phyloP scores from a whole-genome alignment of 2,329 filamentous ascomycete species.

The Hypoxylon sp. region DNA sequence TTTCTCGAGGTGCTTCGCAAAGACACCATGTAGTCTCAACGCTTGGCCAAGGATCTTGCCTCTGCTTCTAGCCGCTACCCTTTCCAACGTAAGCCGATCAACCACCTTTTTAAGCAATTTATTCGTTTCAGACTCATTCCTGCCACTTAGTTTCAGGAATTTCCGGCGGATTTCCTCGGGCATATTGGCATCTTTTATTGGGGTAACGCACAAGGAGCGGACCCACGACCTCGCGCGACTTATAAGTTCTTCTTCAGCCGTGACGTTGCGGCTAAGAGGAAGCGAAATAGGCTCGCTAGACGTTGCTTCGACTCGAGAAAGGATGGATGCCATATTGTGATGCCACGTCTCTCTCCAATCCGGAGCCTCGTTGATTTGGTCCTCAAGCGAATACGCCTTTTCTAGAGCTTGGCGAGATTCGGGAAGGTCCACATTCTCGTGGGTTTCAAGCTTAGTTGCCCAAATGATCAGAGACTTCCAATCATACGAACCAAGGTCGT shows the following conservation, averaged over 20 bases:
- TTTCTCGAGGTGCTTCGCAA: constrained; percentile 69
- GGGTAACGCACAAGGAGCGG: constrained; percentile 69
- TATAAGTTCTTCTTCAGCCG: constrained; percentile 52
- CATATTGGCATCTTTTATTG: constrained; percentile 53
- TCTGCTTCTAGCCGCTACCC: constrained; percentile 72
- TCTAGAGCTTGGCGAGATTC: constrained; percentile 60
- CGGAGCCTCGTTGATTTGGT: constrained; percentile 53
- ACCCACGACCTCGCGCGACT: constrained; percentile 70
- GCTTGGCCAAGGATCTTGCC: constrained; percentile 70
- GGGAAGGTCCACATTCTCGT: constrained; percentile 64
- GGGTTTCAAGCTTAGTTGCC: constrained; percentile 67
- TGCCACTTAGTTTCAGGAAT: constrained; percentile 63
- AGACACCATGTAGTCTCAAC: constrained; percentile 73
- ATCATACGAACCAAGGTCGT: constrained; percentile 74
- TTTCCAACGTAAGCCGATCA: constrained; percentile 61
- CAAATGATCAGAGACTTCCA: constrained; percentile 77
- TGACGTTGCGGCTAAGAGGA: constrained; percentile 42
- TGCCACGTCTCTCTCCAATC: constrained; percentile 72
- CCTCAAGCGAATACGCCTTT: constrained; percentile 57
- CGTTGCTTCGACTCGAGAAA: constrained; percentile 68
- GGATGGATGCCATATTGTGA: constrained; percentile 64
- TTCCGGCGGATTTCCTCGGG: constrained; percentile 63
- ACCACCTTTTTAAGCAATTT: constrained; percentile 63
- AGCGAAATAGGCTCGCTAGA: constrained; percentile 62
- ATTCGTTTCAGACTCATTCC: constrained; percentile 57